Evolutionary conservation across 2,329 filamentous ascomycete genomes (phyloP).

Genomic region (Elsinoe fawcettii): DNA sequence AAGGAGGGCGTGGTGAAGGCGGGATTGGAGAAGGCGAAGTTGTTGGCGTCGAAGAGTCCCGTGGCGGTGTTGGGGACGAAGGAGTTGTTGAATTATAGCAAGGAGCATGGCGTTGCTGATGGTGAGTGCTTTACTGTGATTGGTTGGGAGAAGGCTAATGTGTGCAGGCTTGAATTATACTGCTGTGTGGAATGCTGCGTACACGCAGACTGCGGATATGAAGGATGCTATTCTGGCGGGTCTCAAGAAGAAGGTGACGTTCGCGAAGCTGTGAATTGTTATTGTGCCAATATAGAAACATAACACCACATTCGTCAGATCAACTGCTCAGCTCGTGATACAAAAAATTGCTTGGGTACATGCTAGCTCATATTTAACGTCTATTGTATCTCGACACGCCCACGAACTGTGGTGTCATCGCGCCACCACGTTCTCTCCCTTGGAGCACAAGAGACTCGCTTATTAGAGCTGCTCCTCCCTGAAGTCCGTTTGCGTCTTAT

Average conservation of each 20-base stretch:
- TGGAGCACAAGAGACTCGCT: no score
- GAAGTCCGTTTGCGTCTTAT: slow-evolving; percentile 34
- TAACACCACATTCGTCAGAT: background rate
- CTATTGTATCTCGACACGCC: no score
- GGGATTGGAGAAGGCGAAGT: slow-evolving; percentile 54
- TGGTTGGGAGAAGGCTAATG: background rate
- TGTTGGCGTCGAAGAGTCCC: slow-evolving; percentile 74
- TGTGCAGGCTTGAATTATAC: slow-evolving; percentile 66
- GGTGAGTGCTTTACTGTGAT: slow-evolving; percentile 45
- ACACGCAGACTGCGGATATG: slow-evolving; percentile 74
- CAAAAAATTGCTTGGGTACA: no score
- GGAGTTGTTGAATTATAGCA: slow-evolving; percentile 72
- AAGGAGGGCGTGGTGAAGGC: slow-evolving; percentile 55
- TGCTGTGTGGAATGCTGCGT: slow-evolving; percentile 75
- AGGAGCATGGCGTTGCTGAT: slow-evolving; percentile 70
- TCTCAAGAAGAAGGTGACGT: slow-evolving; percentile 70
- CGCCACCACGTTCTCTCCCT: no score
- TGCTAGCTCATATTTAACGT: no score
- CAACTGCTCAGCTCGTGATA: no score
- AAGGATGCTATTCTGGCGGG: slow-evolving; percentile 65
- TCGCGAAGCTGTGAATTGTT: slow-evolving; percentile 63
- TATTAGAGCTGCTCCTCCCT: slow-evolving; percentile 22
- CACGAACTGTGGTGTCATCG: no score
- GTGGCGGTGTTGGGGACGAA: slow-evolving; percentile 84
- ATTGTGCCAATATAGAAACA: background rate